phyloP scores from a whole-genome alignment of 805 yeast species.

The Ascoidea rubescens region DNA sequence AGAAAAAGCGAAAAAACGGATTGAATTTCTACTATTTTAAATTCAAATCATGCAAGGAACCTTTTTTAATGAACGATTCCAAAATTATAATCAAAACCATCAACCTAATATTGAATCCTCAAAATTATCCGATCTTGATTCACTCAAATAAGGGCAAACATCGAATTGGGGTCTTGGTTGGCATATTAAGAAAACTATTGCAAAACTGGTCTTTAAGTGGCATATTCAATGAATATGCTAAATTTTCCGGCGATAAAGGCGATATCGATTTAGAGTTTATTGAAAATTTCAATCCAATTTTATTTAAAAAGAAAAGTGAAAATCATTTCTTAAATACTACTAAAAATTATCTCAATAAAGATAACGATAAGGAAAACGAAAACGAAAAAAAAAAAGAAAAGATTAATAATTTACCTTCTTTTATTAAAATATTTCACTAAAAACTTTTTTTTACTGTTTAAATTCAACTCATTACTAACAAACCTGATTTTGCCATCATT shows the following conservation, averaged over 20 bases:
- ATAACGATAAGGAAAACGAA: no score
- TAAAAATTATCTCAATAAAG: background rate
- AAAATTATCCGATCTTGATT: slow-evolving; percentile 75
- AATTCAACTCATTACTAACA: slow-evolving; percentile 3
- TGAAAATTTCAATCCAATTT: slow-evolving; percentile 57
- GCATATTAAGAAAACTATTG: slow-evolving; percentile 67
- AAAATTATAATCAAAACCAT: slow-evolving; percentile 43
- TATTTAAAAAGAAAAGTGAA: no score
- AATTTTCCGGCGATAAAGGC: slow-evolving; percentile 88
- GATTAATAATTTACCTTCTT: background rate
- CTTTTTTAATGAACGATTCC: slow-evolving; percentile 46
- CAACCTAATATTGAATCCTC: slow-evolving; percentile 39
- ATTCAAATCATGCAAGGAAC: slow-evolving; percentile 66
- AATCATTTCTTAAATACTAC: background rate
- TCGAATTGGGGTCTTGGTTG: slow-evolving; percentile 88
- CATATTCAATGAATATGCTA: slow-evolving; percentile 83
- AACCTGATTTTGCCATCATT: slow-evolving; percentile 4
- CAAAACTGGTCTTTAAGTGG: slow-evolving; percentile 94
- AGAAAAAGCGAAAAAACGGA: slow-evolving; percentile 17
- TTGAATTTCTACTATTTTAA: slow-evolving; percentile 45
- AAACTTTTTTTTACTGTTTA: background rate
- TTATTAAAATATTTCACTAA: no score
- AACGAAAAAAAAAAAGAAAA: no score
- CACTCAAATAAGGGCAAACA: slow-evolving; percentile 98
- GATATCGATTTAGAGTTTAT: slow-evolving; percentile 85